These are phyloP conservation scores for Colletotrichum higginsianum DNA, from an alignment of 2,329 filamentous ascomycete genomes.

Conservation along the genomic window DNA sequence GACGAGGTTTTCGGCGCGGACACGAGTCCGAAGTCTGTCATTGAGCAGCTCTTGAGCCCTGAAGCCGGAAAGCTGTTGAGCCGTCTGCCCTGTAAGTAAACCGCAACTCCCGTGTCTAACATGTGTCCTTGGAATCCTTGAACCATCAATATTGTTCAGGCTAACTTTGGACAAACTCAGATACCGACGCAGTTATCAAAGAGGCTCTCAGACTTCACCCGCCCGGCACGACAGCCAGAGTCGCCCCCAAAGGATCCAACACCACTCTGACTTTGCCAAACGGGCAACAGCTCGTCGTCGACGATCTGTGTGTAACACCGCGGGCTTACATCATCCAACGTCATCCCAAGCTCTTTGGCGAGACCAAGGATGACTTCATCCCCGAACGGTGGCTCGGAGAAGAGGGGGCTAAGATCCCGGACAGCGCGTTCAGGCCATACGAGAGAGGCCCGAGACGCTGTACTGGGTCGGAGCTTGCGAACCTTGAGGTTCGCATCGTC, in stretches of 20 bases:
- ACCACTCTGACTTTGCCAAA: conserved; percentile 47
- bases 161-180: neutral
- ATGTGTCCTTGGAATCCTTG: too few relatives aligned
- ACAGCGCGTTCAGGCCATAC: conserved; percentile 32
- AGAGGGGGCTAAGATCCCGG: conserved; percentile 30
- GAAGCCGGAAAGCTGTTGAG: conserved; percentile 50
- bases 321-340: conserved; percentile 53
- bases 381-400: conserved; percentile 57
- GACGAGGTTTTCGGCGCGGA: conserved; percentile 53
- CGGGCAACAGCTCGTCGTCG: conserved; percentile 49
- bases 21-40: conserved; percentile 44
- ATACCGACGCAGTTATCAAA: conserved; percentile 55
- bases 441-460: conserved; percentile 32
- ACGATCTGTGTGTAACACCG: conserved; percentile 54
- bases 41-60: conserved; percentile 45
- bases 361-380: conserved; percentile 52
- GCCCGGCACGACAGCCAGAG: conserved; percentile 51
- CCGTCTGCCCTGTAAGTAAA: conserved; percentile 48
- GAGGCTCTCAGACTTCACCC: conserved; percentile 54
- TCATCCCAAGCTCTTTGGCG: conserved; percentile 52
- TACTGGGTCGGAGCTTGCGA: conserved; percentile 34
- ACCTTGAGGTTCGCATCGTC: conserved; percentile 28
- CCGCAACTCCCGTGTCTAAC: too few relatives aligned
- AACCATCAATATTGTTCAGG: too few relatives aligned
- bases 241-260: conserved; percentile 38